These are phyloP conservation scores for Apiosordaria backusii DNA, from an alignment of 495 filamentous ascomycete genomes.

Conservation along the genomic window DNA sequence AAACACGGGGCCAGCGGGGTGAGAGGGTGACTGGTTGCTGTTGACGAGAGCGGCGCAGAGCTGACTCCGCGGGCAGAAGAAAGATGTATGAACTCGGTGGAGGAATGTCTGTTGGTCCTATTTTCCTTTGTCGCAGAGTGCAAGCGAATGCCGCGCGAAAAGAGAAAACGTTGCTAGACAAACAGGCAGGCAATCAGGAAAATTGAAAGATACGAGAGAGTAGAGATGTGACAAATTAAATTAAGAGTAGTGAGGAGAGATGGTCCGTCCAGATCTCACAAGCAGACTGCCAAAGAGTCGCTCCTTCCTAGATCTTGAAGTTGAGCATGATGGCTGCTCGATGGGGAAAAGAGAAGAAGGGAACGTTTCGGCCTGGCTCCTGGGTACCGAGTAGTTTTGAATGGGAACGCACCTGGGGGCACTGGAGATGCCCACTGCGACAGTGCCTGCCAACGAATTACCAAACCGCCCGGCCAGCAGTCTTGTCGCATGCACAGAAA, in stretches of 20 bases:
- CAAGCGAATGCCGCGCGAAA: slow-evolving; percentile 50
- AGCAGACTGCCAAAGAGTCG: slow-evolving; percentile 48
- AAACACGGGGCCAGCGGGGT: slow-evolving; percentile 1
- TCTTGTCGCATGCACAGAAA: background rate
- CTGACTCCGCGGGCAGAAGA: slow-evolving; percentile 8
- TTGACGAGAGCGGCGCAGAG: slow-evolving; percentile 16
- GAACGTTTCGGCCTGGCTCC: slow-evolving; percentile 31
- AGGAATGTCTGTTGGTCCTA: slow-evolving; percentile 23
- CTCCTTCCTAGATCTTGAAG: slow-evolving; percentile 46
- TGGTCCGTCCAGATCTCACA: slow-evolving; percentile 36
- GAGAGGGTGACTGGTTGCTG: background rate
- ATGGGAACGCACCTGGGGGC: slow-evolving; percentile 19
- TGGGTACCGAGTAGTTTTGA: slow-evolving; percentile 47
- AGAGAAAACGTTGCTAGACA: slow-evolving; percentile 32
- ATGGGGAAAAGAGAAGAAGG: slow-evolving; percentile 37
- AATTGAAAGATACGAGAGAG: slow-evolving; percentile 13
- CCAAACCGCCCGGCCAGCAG: slow-evolving; percentile 12
- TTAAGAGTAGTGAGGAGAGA: slow-evolving; percentile 19
- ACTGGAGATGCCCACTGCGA: slow-evolving; percentile 16
- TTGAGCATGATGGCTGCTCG: slow-evolving; percentile 48
- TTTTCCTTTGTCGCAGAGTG: slow-evolving; percentile 40
- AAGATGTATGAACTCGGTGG: slow-evolving; percentile 12
- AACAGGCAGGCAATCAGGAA: slow-evolving; percentile 30
- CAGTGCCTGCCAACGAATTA: slow-evolving; percentile 17
- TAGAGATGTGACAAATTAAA: slow-evolving; percentile 15